phyloP scores from a whole-genome alignment of 352 stramenopile species.

The Phytophthora agathidicida region DNA sequence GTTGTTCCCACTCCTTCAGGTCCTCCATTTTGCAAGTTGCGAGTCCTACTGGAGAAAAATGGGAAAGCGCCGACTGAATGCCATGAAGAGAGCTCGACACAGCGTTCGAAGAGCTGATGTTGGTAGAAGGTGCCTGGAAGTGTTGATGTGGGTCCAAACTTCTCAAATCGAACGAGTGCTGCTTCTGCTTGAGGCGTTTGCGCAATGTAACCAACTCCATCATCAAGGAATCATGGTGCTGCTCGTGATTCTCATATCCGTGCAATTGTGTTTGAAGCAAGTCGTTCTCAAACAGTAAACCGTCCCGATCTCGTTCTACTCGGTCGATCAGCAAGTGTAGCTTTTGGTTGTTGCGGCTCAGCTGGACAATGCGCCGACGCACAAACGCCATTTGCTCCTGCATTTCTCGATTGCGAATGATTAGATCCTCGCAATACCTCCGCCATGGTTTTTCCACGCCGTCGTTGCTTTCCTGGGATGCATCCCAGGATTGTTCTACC shows the following conservation, averaged over 20 bases:
- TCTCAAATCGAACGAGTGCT: constrained; percentile 16
- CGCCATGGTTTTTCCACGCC: constrained; percentile 61
- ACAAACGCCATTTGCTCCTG: constrained; percentile 75
- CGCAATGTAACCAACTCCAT: constrained; percentile 59
- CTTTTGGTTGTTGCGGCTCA: constrained; percentile 86
- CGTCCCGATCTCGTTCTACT: constrained; percentile 85
- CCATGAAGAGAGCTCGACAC: constrained; percentile 29
- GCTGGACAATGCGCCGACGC: constrained; percentile 62
- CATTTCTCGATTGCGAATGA: constrained; percentile 76
- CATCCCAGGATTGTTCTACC: constrained; percentile 19
- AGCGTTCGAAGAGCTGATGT: not conserved
- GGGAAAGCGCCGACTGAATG: constrained; percentile 35
- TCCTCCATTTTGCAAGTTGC: constrained; percentile 49
- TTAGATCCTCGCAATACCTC: constrained; percentile 76
- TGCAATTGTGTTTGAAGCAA: constrained; percentile 77
- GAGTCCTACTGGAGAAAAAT: constrained; percentile 28
- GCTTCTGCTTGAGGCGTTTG: constrained; percentile 45
- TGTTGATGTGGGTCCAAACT: constrained; percentile 12
- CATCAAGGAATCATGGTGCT: constrained; percentile 73
- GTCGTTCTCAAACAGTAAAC: constrained; percentile 84
- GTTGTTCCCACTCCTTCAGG: constrained; percentile 74
- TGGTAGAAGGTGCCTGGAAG: not conserved
- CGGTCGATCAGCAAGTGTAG: constrained; percentile 82
- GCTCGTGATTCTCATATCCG: constrained; percentile 68
- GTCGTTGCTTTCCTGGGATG: constrained; percentile 18